phyloP scores from a whole-genome alignment of 306 rosid species.

The Medicago lupulina region DNA sequence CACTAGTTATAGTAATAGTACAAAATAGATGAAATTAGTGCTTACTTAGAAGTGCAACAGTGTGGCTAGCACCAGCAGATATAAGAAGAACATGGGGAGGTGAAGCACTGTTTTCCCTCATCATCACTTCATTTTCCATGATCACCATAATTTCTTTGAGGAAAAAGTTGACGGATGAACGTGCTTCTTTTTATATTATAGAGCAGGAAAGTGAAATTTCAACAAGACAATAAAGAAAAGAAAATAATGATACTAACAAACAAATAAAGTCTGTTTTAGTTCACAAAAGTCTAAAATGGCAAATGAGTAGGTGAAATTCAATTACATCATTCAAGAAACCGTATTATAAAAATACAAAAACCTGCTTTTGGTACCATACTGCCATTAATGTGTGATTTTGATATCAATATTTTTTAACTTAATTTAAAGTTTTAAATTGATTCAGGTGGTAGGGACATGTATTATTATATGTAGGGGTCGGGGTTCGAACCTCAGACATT shows the following conservation, averaged over 20 bases:
- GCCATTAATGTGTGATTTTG: neutral
- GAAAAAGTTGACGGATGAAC: neutral
- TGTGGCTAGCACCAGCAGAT: conserved; percentile 95
- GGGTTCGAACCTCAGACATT: too few species aligned
- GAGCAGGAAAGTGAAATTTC: neutral
- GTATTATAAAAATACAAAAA: neutral
- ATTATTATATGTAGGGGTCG: too few species aligned
- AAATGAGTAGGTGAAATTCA: conserved; percentile 17
- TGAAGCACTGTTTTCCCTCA: conserved; percentile 52
- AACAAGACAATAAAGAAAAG: conserved; percentile 1
- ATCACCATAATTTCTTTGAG: conserved; percentile 23
- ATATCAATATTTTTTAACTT: neutral
- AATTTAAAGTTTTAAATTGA: too few species aligned
- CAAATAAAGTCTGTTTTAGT: neutral
- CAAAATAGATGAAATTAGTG: neutral
- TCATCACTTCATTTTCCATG: conserved; percentile 53
- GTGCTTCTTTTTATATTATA: neutral
- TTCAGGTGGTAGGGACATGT: too few species aligned
- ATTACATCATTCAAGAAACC: conserved; percentile 3
- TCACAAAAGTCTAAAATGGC: neutral
- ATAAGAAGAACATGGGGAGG: conserved; percentile 70
- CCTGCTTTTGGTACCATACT: neutral
- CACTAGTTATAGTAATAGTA: neutral
- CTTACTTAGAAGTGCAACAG: conserved; percentile 89
- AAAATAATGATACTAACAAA: neutral